Evolutionary conservation across 1,284 basidiomycete species (phyloP), one percentile per base, ranked within the genome.

Genomic region (Malassezia sp.): DNA sequence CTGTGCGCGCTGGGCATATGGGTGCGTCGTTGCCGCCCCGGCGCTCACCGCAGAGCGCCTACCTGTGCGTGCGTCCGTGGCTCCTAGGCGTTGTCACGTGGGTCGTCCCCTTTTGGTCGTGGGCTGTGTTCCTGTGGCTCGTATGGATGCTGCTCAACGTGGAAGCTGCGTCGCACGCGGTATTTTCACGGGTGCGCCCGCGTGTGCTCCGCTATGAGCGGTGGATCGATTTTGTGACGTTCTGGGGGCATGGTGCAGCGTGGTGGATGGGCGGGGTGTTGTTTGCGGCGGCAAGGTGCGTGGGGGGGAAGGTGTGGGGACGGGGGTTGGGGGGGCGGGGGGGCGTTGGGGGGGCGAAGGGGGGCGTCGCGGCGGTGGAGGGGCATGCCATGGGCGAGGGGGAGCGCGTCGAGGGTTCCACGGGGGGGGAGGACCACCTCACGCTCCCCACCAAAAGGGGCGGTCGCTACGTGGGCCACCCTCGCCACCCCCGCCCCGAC

Each of bases 181-280:
- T 26, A 1, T 46, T 39, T 24, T 12, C 22, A 5, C 36, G 24
- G 6, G 14, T 45, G 7, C 26, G 33, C 17, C 47, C 47, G 8
- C 17, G 15, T 31, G 1, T 45, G 5, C 30, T 24, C 4, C 31
- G 38, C 7, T 5, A 45, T 24, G 48, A 50, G 31, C n/a, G 17
- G 14, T 27, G 11, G 20, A 41, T 50, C 11, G 48, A 50, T 17
- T 28, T 21, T 7, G 32, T 24, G 5, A 37, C 28, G 12, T 26
- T 39, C 10, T 50, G 48, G 48, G 42, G 20, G 7, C 48, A 45
- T 23, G 48, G 48, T 3, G n/a, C n/a, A n/a, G n/a, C n/a, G n/a
- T n/a, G n/a, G n/a, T n/a, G n/a, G n/a, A n/a, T n/a, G n/a, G n/a
- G n/a, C n/a, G n/a, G n/a, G n/a, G n/a, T n/a, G n/a, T n/a, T n/a